Evolutionary conservation across 2,329 filamentous ascomycete genomes (phyloP), one percentile per base, ranked within the genome.

Genomic region (Emmonsiellopsis sp.): DNA sequence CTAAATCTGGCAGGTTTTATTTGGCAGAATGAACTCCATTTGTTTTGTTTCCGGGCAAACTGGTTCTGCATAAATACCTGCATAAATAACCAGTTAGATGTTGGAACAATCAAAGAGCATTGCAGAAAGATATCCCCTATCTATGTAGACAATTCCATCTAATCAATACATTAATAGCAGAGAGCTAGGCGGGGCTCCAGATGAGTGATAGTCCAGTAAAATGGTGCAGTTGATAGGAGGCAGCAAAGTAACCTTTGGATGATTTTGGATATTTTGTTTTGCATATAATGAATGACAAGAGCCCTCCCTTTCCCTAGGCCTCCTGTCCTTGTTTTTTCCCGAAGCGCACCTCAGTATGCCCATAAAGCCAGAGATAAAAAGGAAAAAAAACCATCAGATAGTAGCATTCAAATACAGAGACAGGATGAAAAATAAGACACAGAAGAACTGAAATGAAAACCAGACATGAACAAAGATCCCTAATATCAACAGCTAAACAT

Each of bases 311-410:
- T 35, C 30, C 46, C 46, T n/a, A 26, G 46, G 16, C 46, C 46
- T 40, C 46, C 35, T 31, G 15, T 30, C 7, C 35, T 20, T 35
- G 38, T 9, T 26, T 11, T 26, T 32, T 38, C 46, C 45, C 38
- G 49, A 51, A 43, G 49, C 34, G 49, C 49, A 37, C 49, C 49
- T 51, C 40, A 42, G 38, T 49, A 49, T 49, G 46, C 40, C 46
- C 46, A 49, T 37, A 16, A 49, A 40, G 35, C 35, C 35, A 35
- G 40, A 49, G 40, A 11, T 5, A 49, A 15, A 51, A 15, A 43
- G 30, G 42, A 13, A 50, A 8, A 35, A 41, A 31, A 42, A 35
- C 11, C 15, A 50, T 38, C n/a, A 41, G 11, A 51, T 13, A 6
- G 13, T 11, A 40, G 11, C 37, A 40, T 11, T 15, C 37, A 15